Evolutionary conservation across 352 stramenopile species (phyloP).

Genomic region (Blastocystis sp.): DNA sequence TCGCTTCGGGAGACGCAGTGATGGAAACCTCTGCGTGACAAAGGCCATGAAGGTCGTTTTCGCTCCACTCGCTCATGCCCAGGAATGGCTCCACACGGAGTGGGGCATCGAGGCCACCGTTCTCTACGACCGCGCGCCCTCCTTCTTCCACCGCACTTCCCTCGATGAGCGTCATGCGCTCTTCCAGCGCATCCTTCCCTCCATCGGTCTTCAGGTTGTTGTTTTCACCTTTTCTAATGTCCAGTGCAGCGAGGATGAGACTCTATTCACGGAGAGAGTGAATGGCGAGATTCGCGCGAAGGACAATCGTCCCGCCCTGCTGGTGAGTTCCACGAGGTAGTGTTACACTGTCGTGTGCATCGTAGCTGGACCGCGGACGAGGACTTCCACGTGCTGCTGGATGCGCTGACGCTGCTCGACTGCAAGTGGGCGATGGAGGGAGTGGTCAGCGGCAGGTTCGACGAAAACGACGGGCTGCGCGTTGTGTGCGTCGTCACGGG

Average conservation of each 20-base stretch:
- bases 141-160: slow-evolving; percentile 84
- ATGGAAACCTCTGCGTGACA: slow-evolving; percentile 93
- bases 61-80: neutral
- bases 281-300: slow-evolving; percentile 15
- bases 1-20: slow-evolving; percentile 84
- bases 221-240: slow-evolving; percentile 63
- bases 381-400: slow-evolving; percentile 93
- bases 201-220: slow-evolving; percentile 5
- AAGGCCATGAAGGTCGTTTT: slow-evolving; percentile 81
- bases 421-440: neutral
- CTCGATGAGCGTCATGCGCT: slow-evolving; percentile 84
- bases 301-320: slow-evolving; percentile 73
- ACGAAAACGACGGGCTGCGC: slow-evolving; percentile 73
- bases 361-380: slow-evolving; percentile 95
- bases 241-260: slow-evolving; percentile 31
- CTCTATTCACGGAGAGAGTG: neutral
- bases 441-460: slow-evolving; percentile 67
- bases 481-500: slow-evolving; percentile 86
- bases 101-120: slow-evolving; percentile 84
- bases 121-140: slow-evolving; percentile 89
- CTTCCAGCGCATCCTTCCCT: slow-evolving; percentile 75
- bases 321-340: slow-evolving; percentile 85
- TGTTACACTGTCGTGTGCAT: neutral
- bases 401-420: slow-evolving; percentile 83
- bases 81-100: slow-evolving; percentile 84